Base-by-base conservation (phyloP, 306 rosid species). In the Dryas octopetala region DNA sequence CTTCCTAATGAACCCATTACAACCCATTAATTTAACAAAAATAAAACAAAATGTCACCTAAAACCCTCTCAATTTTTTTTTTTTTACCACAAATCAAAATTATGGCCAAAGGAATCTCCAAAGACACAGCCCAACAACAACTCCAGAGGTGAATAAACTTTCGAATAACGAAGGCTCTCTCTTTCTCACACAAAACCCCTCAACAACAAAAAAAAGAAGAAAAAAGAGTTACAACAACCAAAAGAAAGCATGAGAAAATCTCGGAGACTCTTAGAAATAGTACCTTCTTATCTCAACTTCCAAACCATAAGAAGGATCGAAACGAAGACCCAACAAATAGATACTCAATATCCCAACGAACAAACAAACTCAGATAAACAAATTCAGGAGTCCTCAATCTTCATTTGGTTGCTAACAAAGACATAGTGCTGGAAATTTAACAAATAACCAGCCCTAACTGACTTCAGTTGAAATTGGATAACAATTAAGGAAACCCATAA, bases 91-190 rank as follows among this genome's bases (percentile, higher is more conserved):
- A 77, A 68, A 66, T 49, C 58, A 6, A 67, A 65, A 69, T 57
- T 32, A 68, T 55, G 64, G 79, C 60, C 69, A 73, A 41, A 62
- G 61, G 83, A 83, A 79, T 79, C 69, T 76, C 50, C 69, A 32
- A 50, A 49, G 70, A 66, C 60, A 53, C 54, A 70, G 15, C 63
- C 63, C 44, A 55, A 62, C n/a, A 47, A 2, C n/a, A 32, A 78
- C 68, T 45, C 26, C 74, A 58, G 9, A 58, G 74, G 41, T 58
- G 74, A 68, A 32, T 17, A 62, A 10, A 51, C 45, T 53, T 51
- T 19, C 70, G 13, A 10, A 46, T 62, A 64, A 43, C 59, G 55
- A 61, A 32, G 48, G 23, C 45, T 13, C 51, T 12, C 17, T 48
- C 64, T 64, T 60, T 62, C 54, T 55, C 50, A 66, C 16, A 12